Conservation (phyloP, 2,329 filamentous ascomycete species). For the Alternaria novae-zelandiae region DNA sequence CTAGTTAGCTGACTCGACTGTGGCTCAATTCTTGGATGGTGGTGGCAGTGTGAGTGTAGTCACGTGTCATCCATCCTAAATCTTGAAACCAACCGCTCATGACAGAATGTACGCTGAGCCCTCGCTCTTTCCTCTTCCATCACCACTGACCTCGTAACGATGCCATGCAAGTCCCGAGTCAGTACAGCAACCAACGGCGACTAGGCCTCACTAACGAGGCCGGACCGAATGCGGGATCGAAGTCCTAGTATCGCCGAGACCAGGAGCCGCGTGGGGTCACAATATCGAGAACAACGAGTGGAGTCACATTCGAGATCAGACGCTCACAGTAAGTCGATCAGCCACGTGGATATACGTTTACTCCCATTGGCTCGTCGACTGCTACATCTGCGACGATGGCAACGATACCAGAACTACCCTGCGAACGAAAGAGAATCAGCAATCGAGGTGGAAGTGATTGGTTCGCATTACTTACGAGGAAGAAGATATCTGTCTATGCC, state of each 20-base stretch:
- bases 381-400: neutral
- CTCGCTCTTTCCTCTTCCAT: neutral
- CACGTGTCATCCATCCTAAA: too few relatives aligned
- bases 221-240: slow-evolving; percentile 1
- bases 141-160: neutral
- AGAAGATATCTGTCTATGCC: neutral
- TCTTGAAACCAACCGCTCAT: neutral
- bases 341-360: neutral
- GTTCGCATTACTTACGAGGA: neutral
- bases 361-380: neutral
- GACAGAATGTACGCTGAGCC: neutral
- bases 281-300: neutral
- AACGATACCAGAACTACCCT: neutral
- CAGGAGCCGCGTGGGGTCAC: neutral
- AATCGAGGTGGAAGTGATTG: neutral
- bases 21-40: neutral
- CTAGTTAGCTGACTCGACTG: neutral
- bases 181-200: neutral
- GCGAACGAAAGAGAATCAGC: neutral
- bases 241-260: neutral
- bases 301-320: neutral
- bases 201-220: neutral
- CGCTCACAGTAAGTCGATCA: neutral
- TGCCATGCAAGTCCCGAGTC: neutral
- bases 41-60: neutral